Evolutionary conservation across 1,139 yeast genomes (phyloP).

Genomic region (Casaregolazyma suthepensis): DNA sequence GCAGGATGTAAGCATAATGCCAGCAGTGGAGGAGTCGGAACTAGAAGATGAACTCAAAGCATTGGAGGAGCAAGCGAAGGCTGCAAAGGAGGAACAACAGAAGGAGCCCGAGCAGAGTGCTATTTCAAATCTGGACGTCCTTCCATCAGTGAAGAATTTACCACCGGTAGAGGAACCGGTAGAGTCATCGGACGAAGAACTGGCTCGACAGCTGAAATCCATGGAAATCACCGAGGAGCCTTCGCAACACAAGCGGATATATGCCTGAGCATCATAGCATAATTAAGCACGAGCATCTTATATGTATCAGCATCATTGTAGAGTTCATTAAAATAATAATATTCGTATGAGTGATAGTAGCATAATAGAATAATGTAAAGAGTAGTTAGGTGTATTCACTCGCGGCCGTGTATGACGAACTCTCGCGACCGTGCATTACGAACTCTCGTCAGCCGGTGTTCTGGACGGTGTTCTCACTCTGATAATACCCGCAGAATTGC

Average conservation of each 20-base stretch:
- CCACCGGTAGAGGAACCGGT: not conserved
- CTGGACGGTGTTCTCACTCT: conserved; percentile 1
- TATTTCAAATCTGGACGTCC: not conserved
- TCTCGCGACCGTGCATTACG: not conserved
- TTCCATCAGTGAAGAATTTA: not conserved
- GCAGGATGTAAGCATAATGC: conserved; percentile 4
- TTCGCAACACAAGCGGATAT: not conserved
- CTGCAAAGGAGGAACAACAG: not conserved
- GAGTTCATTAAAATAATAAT: not conserved
- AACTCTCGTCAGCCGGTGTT: not conserved
- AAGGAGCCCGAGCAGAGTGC: not conserved
- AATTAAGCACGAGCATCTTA: no score
- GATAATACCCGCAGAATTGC: not conserved
- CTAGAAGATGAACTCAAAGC: conserved; percentile 28
- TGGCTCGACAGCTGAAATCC: not conserved
- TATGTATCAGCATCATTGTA: not conserved
- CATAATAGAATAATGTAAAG: not conserved
- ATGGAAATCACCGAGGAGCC: not conserved
- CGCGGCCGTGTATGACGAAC: not conserved
- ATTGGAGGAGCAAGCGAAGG: conserved; percentile 6
- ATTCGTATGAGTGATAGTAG: not conserved
- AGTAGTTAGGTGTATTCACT: not conserved
- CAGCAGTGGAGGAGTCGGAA: conserved; percentile 25
- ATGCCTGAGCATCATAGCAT: not conserved
- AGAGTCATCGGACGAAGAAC: not conserved